These are phyloP conservation scores for Alternaria metachromatica DNA, from an alignment of 2,329 filamentous ascomycete species.

Conservation along the genomic window DNA sequence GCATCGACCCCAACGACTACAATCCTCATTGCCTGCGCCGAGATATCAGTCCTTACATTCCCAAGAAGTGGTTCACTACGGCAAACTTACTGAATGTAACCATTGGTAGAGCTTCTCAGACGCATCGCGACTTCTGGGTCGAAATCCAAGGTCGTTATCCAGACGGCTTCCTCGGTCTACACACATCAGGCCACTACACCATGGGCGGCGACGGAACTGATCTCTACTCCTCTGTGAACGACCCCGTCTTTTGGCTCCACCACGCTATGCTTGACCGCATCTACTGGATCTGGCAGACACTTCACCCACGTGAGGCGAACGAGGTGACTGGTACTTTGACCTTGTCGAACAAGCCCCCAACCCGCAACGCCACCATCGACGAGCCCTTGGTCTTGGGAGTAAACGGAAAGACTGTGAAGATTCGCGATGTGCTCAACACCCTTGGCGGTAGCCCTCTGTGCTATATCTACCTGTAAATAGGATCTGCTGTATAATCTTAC, in stretches of 20 bases:
- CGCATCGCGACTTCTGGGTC: conserved; percentile 3
- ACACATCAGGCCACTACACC: conserved; percentile 4
- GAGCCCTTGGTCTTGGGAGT: conserved; percentile 4
- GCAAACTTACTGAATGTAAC: conserved; percentile 4
- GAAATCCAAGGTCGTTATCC: conserved; percentile 8
- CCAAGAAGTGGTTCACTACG: conserved; percentile 5
- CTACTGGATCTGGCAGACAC: conserved; percentile 7
- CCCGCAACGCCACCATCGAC: conserved; percentile 6
- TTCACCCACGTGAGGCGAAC: conserved; percentile 7
- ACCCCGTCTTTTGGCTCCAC: conserved; percentile 5
- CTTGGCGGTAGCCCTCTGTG: conserved; percentile 1
- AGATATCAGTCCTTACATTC: conserved; percentile 4
- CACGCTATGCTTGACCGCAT: conserved; percentile 9
- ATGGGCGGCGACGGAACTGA: conserved; percentile 7
- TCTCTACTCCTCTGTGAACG: conserved; percentile 8
- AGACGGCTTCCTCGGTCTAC: conserved; percentile 3
- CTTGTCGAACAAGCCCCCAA: conserved; percentile 2
- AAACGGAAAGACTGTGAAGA: conserved; percentile 4
- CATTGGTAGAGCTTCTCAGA: background rate
- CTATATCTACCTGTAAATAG: conserved; percentile 1
- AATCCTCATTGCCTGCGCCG: conserved; percentile 4
- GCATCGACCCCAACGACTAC: background rate
- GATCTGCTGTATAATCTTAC: background rate
- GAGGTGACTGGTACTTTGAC: conserved; percentile 8
- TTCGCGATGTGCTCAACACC: conserved; percentile 6